Percentiles rank a stretch among this genome's conserved stretches.
phyloP scores from a whole-genome alignment of 148 eudicot genomes.

The Diospyros kaki region DNA sequence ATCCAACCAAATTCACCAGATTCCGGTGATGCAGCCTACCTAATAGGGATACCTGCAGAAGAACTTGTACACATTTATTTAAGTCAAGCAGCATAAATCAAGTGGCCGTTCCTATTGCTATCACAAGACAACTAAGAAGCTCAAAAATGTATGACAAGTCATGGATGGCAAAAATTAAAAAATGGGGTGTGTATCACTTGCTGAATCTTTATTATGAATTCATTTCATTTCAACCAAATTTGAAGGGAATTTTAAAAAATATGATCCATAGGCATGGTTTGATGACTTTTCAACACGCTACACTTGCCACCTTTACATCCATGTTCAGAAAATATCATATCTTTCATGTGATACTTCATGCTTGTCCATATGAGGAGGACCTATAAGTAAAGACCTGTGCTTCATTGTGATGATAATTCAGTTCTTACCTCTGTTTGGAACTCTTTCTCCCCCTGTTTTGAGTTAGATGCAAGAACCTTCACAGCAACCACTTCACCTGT shows the following conservation, averaged over 20 bases:
- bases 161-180: background rate
- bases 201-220: background rate
- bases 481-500: conserved; percentile 85
- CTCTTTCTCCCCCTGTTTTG: conserved; percentile 95
- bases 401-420: background rate
- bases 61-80: background rate
- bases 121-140: background rate
- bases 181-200: background rate
- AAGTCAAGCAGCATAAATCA: background rate
- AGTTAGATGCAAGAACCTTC: conserved; percentile 88
- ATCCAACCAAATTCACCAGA: conserved; percentile 95
- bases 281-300: background rate
- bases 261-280: background rate
- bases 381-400: conserved; percentile 1
- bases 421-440: conserved; percentile 87
- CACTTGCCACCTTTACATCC: background rate
- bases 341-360: background rate
- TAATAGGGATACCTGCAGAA: conserved; percentile 77
- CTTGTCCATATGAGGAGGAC: background rate
- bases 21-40: conserved; percentile 95
- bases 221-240: background rate
- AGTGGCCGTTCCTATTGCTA: background rate
- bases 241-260: background rate
- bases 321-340: background rate
- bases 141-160: background rate